Conservation (phyloP, 129 eudicot genomes). For the Deinandra increscens region DNA sequence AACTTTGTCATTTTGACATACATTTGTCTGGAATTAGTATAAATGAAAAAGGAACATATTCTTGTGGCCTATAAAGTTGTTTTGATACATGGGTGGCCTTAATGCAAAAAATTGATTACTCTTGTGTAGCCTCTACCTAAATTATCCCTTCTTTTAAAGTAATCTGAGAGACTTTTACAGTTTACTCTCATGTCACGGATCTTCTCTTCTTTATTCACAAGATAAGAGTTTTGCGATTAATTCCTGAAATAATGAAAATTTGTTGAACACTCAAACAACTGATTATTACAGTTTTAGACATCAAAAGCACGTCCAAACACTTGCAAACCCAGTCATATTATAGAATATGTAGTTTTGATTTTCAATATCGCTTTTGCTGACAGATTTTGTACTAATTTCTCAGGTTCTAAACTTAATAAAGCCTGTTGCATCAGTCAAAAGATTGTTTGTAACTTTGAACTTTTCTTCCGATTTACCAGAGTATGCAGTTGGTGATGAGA, state of each 20-base stretch:
- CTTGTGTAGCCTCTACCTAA: no score
- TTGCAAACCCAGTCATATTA: background rate
- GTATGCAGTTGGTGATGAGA: constrained; percentile 85
- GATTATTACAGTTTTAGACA: background rate
- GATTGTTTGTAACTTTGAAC: constrained; percentile 50
- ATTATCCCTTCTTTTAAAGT: no score
- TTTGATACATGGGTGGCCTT: no score
- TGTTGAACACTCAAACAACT: background rate
- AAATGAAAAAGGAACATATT: background rate
- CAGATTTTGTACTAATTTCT: constrained; percentile 21
- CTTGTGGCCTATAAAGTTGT: no score
- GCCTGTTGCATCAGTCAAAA: constrained; percentile 88
- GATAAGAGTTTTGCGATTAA: background rate
- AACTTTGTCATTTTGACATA: no score
- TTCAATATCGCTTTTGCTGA: background rate
- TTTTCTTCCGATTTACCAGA: constrained; percentile 79
- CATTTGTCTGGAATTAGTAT: background rate
- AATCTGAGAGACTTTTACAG: background rate
- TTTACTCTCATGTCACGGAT: background rate
- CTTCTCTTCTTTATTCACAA: background rate
- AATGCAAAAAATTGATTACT: no score
- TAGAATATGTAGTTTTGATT: background rate
- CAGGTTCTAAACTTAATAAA: constrained; percentile 78
- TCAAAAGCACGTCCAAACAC: background rate
- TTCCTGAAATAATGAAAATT: background rate